These are phyloP conservation scores for Aspergillus steynii DNA, from an alignment of 495 filamentous ascomycete genomes.

Conservation along the genomic window DNA sequence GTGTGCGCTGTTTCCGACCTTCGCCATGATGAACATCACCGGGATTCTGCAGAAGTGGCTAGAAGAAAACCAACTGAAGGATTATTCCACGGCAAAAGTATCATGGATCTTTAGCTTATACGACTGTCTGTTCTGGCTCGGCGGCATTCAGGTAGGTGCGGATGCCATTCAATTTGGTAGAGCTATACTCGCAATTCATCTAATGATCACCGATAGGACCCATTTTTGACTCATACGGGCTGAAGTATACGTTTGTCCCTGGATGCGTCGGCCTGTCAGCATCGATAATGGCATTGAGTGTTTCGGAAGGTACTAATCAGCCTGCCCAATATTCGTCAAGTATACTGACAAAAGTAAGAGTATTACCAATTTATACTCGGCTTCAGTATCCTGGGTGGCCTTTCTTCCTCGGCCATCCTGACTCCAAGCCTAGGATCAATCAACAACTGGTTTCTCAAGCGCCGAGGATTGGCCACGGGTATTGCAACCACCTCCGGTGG, in stretches of 20 bases:
- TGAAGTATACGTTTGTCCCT: constrained; percentile 14
- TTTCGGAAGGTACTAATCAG: constrained; percentile 15
- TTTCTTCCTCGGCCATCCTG: constrained; percentile 48
- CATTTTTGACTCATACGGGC: constrained; percentile 26
- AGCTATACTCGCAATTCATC: no score
- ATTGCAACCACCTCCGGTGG: constrained; percentile 18
- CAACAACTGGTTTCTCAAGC: constrained; percentile 64
- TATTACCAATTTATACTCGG: constrained; percentile 36
- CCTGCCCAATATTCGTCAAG: neutral
- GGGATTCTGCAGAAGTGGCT: constrained; percentile 57
- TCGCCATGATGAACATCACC: constrained; percentile 56
- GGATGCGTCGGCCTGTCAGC: constrained; percentile 27
- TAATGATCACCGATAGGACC: constrained; percentile 10
- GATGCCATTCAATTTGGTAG: neutral
- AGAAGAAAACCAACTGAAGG: constrained; percentile 43
- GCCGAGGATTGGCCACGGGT: constrained; percentile 55
- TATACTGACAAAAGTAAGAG: constrained; percentile 7
- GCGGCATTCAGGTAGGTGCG: constrained; percentile 21
- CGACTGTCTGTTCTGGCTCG: constrained; percentile 24
- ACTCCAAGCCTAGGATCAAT: constrained; percentile 58
- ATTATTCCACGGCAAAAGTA: constrained; percentile 40
- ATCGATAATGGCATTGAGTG: constrained; percentile 29
- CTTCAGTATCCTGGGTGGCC: constrained; percentile 27
- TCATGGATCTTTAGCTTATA: constrained; percentile 49
- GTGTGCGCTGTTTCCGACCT: constrained; percentile 21